Evolutionary conservation across 1,284 basidiomycete genomes (phyloP).

Genomic region (Pseudozyma pruni): DNA sequence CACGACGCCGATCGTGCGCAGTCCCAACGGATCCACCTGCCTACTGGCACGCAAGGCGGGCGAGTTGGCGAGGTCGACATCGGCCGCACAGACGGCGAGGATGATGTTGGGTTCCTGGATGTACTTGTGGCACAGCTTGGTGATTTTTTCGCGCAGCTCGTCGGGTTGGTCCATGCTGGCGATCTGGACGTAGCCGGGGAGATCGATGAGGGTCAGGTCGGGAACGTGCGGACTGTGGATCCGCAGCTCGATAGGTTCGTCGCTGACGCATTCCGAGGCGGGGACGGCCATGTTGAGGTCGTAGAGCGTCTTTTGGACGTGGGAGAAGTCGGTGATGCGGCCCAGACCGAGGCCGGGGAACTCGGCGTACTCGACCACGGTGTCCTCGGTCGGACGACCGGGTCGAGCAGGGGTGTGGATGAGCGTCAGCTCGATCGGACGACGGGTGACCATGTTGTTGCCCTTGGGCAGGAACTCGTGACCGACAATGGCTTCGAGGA

Average conservation of each 20-base stretch:
- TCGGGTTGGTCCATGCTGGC: constrained; percentile 95
- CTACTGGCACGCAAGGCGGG: constrained; percentile 92
- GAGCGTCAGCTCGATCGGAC: constrained; percentile 96
- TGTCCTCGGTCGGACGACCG: constrained; percentile 70
- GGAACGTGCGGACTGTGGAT: constrained; percentile 96
- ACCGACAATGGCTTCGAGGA: constrained; percentile 95
- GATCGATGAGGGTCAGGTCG: constrained; percentile 94
- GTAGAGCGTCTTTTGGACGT: constrained; percentile 90
- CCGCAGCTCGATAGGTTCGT: constrained; percentile 93
- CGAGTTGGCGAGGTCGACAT: constrained; percentile 98
- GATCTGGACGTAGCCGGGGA: constrained; percentile 97
- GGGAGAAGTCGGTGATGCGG: constrained; percentile 86
- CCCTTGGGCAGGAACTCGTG: constrained; percentile 98
- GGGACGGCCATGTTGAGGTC: constrained; percentile 96
- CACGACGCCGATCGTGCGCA: constrained; percentile 95
- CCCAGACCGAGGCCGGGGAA: constrained; percentile 89
- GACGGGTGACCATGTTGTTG: constrained; percentile 98
- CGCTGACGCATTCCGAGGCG: constrained; percentile 86
- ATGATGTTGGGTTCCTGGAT: constrained; percentile 98
- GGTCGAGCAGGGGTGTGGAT: constrained; percentile 76
- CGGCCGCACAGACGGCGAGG: constrained; percentile 95
- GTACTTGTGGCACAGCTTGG: constrained; percentile 89
- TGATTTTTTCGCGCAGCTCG: constrained; percentile 90
- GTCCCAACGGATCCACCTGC: constrained; percentile 91
- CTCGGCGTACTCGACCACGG: constrained; percentile 82